These are phyloP conservation scores for Elaeis guineensis DNA, from an alignment of 176 grass and related monocot species.

Conservation along the genomic window DNA sequence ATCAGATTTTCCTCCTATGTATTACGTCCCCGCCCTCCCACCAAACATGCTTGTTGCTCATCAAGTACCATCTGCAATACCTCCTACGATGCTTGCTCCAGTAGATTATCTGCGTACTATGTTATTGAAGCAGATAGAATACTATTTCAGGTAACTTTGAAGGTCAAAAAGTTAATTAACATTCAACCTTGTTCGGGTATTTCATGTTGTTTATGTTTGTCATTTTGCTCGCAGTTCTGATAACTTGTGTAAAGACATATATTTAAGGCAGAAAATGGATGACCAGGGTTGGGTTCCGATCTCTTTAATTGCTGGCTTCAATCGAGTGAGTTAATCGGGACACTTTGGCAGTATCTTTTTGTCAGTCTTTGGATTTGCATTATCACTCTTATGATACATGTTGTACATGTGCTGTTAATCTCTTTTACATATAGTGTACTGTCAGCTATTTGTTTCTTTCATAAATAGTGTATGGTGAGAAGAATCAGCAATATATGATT, in stretches of 20 bases:
- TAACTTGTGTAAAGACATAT: conserved; percentile 63
- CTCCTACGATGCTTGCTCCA: conserved; percentile 15
- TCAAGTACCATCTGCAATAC: conserved; percentile 24
- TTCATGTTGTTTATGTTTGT: no score
- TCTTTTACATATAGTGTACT: no score
- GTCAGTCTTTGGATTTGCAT: no score
- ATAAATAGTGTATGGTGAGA: no score
- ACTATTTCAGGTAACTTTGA: conserved; percentile 66
- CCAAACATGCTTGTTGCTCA: conserved; percentile 36
- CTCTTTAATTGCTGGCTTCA: conserved; percentile 52
- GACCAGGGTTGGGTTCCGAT: conserved; percentile 76
- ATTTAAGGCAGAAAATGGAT: conserved; percentile 51
- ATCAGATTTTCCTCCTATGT: conserved; percentile 23
- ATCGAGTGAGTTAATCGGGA: conserved; percentile 35
- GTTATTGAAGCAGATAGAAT: conserved; percentile 61
- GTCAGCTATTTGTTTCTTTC: no score
- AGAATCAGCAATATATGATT: no score
- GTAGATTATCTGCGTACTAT: conserved; percentile 21
- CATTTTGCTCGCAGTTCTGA: conserved; percentile 36
- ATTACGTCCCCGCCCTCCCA: conserved; percentile 1
- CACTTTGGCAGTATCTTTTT: no score
- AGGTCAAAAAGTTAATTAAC: no score
- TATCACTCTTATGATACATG: no score
- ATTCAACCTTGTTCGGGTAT: no score
- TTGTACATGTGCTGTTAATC: no score